Evolutionary conservation across 768 basidiomycete genomes (phyloP), one percentile per base, ranked within the genome.

Genomic region (Fomitopsis serialis): DNA sequence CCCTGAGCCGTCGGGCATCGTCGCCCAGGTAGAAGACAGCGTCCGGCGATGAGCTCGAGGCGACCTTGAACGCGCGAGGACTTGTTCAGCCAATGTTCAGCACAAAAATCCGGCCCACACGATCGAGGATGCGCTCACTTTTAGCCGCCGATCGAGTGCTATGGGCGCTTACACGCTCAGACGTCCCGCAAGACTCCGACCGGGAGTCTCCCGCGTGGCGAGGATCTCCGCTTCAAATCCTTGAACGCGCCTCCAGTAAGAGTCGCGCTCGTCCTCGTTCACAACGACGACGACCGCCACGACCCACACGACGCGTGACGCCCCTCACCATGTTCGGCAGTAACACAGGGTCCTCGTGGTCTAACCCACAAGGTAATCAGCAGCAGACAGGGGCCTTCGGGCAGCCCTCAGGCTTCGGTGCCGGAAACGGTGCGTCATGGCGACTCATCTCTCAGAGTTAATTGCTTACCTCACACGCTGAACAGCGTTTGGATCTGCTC

Each of bases 341-440:
- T 54, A 74, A 66, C 52, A 71, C 75, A n/a, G 72, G 74, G 40
- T 88, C 87, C 45, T 73, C 83, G 45, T 91, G 89, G 89, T 75
- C 75, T 21, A 84, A 78, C 64, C 79, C 79, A 48, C 82, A 82
- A 63, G 83, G 80, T 63, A 80, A 81, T 54, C 84, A 82, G 60
- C 82, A 82, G 65, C 82, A 82, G 54, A 78, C 72, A 48, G 65
- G 77, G 59, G 78, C 82, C 52, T 90, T 90, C 76, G 87, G 88
- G 34, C 86, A 89, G 66, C 78, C 86, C 21, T 71, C 70, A 65
- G 72, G 76, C 52, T 89, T 89, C 72, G 85, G 87, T 58, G 65
- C 74, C 65, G 72, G 77, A 74, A 74, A 92, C 86, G 76, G 89
- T 83, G 58, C 46, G 73, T 72, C 42, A 54, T 54, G 45, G 37